A percentile compares a stretch with the other conserved stretches of the same genome.
Conservation (phyloP, 352 stramenopile species). For the Pythium rishiriense region DNA sequence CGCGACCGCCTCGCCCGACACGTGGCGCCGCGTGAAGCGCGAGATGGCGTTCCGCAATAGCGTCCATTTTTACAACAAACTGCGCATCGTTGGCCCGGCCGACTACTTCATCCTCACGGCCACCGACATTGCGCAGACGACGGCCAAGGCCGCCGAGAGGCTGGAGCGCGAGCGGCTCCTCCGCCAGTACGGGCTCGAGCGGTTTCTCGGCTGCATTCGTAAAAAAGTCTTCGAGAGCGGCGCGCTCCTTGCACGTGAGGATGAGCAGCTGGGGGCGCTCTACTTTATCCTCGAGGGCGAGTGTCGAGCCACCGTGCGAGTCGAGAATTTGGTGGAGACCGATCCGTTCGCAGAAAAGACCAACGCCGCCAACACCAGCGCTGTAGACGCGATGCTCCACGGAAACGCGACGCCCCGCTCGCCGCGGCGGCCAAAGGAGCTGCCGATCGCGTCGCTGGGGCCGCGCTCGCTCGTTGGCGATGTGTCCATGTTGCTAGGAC, state of each 20-base stretch:
- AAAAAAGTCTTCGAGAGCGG: conserved; percentile 31
- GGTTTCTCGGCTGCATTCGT: conserved; percentile 28
- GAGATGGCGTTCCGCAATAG: conserved; percentile 33
- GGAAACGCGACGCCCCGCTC: background rate
- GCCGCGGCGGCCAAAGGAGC: conserved; percentile 1
- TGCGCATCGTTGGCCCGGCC: conserved; percentile 26
- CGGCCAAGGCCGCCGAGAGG: conserved; percentile 22
- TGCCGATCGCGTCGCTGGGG: conserved; percentile 27
- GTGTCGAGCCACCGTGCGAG: conserved; percentile 26
- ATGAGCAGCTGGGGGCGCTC: conserved; percentile 10
- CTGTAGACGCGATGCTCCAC: conserved; percentile 7
- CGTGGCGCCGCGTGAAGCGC: conserved; percentile 31
- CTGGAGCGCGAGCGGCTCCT: conserved; percentile 23
- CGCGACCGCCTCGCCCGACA: conserved; percentile 18
- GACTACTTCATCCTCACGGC: conserved; percentile 32
- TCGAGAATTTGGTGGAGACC: conserved; percentile 14
- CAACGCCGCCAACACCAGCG: conserved; percentile 5
- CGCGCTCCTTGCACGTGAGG: conserved; percentile 21
- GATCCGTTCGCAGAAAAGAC: conserved; percentile 25
- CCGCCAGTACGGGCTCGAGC: conserved; percentile 22
- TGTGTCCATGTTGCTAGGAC: conserved; percentile 23
- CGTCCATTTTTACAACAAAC: conserved; percentile 29
- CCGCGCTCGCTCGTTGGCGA: conserved; percentile 24
- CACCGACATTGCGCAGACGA: conserved; percentile 24
- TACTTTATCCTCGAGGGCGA: conserved; percentile 33